These are phyloP conservation scores for Priceomyces carsonii DNA, from an alignment of 805 yeast species.

Conservation along the genomic window DNA sequence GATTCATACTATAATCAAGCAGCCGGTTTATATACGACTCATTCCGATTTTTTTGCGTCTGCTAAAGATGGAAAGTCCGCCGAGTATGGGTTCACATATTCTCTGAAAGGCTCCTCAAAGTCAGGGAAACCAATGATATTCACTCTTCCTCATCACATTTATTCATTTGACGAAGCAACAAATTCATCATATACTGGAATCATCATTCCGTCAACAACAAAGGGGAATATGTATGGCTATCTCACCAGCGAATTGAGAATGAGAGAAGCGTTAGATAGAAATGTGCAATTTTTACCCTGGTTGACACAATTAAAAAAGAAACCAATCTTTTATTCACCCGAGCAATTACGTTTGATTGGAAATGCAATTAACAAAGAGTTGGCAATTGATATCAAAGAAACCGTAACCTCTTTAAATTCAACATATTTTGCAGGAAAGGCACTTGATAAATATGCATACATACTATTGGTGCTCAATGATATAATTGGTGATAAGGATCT, in stretches of 20 bases:
- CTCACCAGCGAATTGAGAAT: constrained; percentile 41
- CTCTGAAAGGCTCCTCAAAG: constrained; percentile 46
- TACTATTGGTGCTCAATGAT: constrained; percentile 19
- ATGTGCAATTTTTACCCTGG: constrained; percentile 48
- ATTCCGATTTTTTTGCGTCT: constrained; percentile 41
- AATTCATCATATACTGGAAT: constrained; percentile 30
- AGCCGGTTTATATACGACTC: constrained; percentile 62
- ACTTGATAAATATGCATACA: constrained; percentile 21
- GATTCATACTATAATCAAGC: constrained; percentile 50
- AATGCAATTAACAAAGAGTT: too few relatives aligned
- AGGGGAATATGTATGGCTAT: constrained; percentile 49
- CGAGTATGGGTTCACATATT: constrained; percentile 44
- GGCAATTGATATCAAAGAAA: too few relatives aligned
- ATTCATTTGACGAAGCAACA: constrained; percentile 38
- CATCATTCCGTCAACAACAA: constrained; percentile 48
- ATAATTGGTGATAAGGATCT: constrained; percentile 19
- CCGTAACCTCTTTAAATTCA: constrained; percentile 16
- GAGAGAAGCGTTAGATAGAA: constrained; percentile 44
- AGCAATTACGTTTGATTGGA: constrained; percentile 4
- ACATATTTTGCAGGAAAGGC: constrained; percentile 27
- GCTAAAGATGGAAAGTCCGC: constrained; percentile 24
- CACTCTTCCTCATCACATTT: constrained; percentile 69
- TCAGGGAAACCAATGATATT: constrained; percentile 50
- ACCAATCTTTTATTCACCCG: constrained; percentile 1
- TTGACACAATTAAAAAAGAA: too few relatives aligned